These are phyloP conservation scores for Mayamaea pseudoterrestris DNA, from an alignment of 108 stramenopile genomes.

Conservation along the genomic window DNA sequence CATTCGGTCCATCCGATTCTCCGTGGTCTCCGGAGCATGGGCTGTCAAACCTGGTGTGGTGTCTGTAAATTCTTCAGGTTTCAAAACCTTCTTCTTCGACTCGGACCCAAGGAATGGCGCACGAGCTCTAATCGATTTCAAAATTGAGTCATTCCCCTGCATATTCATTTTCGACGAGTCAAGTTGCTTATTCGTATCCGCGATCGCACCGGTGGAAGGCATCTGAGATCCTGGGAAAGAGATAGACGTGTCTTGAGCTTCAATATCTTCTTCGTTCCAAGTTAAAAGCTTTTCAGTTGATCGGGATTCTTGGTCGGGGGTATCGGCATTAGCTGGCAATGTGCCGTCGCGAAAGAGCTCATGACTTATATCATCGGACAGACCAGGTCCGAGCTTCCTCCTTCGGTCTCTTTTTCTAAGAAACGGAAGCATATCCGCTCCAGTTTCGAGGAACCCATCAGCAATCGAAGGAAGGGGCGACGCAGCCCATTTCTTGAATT, in stretches of 20 bases:
- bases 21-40: not conserved
- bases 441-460: not conserved
- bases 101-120: not conserved
- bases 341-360: too few relatives aligned
- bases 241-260: too few relatives aligned
- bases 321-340: too few relatives aligned
- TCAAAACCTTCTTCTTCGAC: not conserved
- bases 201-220: not conserved
- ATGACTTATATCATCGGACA: too few relatives aligned
- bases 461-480: not conserved
- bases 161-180: not conserved
- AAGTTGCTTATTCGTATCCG: not conserved
- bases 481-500: not conserved
- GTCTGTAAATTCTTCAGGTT: not conserved
- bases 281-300: too few relatives aligned
- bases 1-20: constrained; percentile 17
- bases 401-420: too few relatives aligned
- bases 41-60: not conserved
- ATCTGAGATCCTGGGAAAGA: too few relatives aligned
- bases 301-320: too few relatives aligned
- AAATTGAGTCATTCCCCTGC: not conserved
- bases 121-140: not conserved
- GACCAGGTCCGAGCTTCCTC: too few relatives aligned
- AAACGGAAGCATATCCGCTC: not conserved
- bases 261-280: too few relatives aligned